These are phyloP conservation scores for Aphanomyces stellatus DNA, from an alignment of 352 stramenopile genomes.

Conservation along the genomic window DNA sequence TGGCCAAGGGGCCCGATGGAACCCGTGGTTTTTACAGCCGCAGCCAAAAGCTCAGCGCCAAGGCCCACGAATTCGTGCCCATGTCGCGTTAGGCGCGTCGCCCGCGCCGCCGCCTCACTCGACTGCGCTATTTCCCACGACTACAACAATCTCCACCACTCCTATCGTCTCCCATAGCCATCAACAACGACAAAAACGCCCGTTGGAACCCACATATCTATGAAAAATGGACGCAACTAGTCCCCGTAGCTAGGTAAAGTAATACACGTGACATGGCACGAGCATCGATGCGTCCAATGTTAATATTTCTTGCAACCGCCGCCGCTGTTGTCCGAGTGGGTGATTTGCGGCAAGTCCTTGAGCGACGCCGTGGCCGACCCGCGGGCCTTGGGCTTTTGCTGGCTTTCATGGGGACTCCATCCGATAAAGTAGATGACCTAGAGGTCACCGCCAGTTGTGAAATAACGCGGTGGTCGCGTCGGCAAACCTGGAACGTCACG, in stretches of 20 bases:
- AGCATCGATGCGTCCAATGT: too few relatives aligned
- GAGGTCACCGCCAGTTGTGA: too few relatives aligned
- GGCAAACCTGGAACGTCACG: constrained; percentile 91
- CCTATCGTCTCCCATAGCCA: neutral
- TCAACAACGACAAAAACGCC: too few relatives aligned
- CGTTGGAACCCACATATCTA: too few relatives aligned
- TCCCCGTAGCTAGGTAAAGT: too few relatives aligned
- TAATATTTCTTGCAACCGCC: neutral
- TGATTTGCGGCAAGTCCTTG: constrained; percentile 47
- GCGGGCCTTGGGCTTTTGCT: constrained; percentile 86
- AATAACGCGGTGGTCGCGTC: too few relatives aligned
- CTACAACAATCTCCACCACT: too few relatives aligned
- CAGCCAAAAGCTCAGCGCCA: constrained; percentile 15
- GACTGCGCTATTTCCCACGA: too few relatives aligned
- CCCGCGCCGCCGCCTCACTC: neutral
- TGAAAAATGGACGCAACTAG: too few relatives aligned
- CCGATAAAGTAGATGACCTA: constrained; percentile 96
- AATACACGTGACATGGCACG: too few relatives aligned
- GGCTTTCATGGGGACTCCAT: constrained; percentile 93
- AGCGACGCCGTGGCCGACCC: constrained; percentile 70
- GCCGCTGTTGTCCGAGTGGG: constrained; percentile 3
- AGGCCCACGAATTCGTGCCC: constrained; percentile 19
- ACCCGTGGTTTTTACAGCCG: constrained; percentile 20
- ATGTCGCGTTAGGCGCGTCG: neutral
- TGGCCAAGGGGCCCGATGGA: constrained; percentile 19